Evolutionary conservation across 768 basidiomycete species (phyloP), one percentile per base, ranked within the genome.

Genomic region (Tylopilus subfusipes): DNA sequence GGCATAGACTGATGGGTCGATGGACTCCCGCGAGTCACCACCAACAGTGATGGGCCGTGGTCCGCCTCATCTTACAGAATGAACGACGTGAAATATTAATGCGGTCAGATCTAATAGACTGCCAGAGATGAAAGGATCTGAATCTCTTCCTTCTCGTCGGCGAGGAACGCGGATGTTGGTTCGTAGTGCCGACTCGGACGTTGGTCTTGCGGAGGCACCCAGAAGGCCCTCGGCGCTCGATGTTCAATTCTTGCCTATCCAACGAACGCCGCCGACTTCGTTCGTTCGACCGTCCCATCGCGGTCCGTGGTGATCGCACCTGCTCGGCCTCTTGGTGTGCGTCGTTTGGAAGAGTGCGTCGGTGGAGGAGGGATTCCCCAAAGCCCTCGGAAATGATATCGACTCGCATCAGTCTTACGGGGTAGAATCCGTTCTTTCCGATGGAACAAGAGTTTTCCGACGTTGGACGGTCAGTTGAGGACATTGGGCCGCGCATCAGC

Each of bases 131-230:
- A 30, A 8, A 19, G 30, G n/a, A 22, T 45, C 31, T 51, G 9
- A 22, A 7, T 27, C 36, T 36, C 16, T 30, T 45, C 34, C 8
- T 39, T 1, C 25, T 29, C 33, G 34, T 38, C 34, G 19, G 34
- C 62, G 63, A 61, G 49, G 50, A 61, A 56, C 48, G 29, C 59
- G 63, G 63, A 63, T 6, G 50, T 56, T 29, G 49, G 27, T 43
- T 39, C 34, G 19, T 39, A 31, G 36, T 30, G 16, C 27, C 33
- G 39, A 36, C 22, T n/a, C n/a, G 14, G 52, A 50, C 29, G 27
- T 36, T 36, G 25, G 47, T 42, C 7, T 45, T 31, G 44, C 38
- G 21, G 27, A 9, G 36, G 36, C 8, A 39, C n/a, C 16, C 34
- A 48, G 40, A 51, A 52, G n/a, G 25, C n/a, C n/a, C n/a, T 47